Evolutionary conservation across 129 eudicot species (phyloP).

Genomic region (sunflower (Helianthus annuus)): HanXRQr2.0-SUNRISE NC_035444.2:157744465-157744964

Average conservation of each 20-base stretch:
- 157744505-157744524: slow-evolving; percentile 51
- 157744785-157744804: slow-evolving; percentile 1
- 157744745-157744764: background rate
- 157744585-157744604: slow-evolving; percentile 7
- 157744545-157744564: background rate
- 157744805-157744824: background rate
- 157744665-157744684: background rate
- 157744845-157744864: background rate
- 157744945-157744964: background rate
- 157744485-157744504: slow-evolving; percentile 59
- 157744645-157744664: background rate
- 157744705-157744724: background rate
- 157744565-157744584: slow-evolving; percentile 27
- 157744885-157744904: background rate
- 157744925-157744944: background rate
- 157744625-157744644: slow-evolving; percentile 5
- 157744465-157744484: slow-evolving; percentile 63
- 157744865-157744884: background rate
- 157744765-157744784: background rate
- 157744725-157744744: slow-evolving; percentile 3
- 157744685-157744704: background rate
- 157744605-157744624: background rate
- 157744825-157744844: background rate
- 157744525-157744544: slow-evolving; percentile 73
- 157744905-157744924: background rate